Conservation (phyloP, 352 stramenopile species). For the Phytophthora quininea region DNA sequence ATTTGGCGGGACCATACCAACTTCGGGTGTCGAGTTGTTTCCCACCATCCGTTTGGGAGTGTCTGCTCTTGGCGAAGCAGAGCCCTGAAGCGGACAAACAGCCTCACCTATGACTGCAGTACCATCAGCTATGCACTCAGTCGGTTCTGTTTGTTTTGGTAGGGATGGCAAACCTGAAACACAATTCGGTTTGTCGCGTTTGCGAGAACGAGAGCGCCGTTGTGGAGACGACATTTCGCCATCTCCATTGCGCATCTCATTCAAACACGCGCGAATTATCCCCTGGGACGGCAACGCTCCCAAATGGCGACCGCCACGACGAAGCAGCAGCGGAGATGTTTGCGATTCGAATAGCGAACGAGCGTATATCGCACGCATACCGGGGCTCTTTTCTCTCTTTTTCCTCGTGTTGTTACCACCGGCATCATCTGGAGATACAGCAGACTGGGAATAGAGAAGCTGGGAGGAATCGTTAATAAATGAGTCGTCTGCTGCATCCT, state of each 20-base stretch:
- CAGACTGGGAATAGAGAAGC: slow-evolving; percentile 72
- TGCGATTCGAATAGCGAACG: slow-evolving; percentile 71
- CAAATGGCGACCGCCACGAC: slow-evolving; percentile 44
- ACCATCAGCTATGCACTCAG: too few relatives aligned
- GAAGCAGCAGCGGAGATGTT: slow-evolving; percentile 31
- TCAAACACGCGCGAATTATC: slow-evolving; percentile 69
- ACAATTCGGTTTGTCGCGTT: neutral
- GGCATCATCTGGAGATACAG: slow-evolving; percentile 30
- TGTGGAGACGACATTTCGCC: slow-evolving; percentile 19
- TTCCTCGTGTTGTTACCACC: slow-evolving; percentile 24
- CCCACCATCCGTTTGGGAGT: neutral
- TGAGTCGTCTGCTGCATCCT: slow-evolving; percentile 59
- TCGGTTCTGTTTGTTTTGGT: too few relatives aligned
- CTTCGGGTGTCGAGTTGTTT: neutral
- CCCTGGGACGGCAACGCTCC: slow-evolving; percentile 53
- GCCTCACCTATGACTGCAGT: too few relatives aligned
- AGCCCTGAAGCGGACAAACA: too few relatives aligned
- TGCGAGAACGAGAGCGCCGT: slow-evolving; percentile 13
- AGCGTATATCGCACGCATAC: slow-evolving; percentile 85
- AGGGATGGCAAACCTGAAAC: neutral
- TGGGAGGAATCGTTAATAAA: slow-evolving; percentile 89
- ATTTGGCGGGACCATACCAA: slow-evolving; percentile 15
- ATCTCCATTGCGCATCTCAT: slow-evolving; percentile 41
- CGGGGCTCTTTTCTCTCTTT: slow-evolving; percentile 37
- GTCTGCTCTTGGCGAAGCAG: neutral